phyloP scores from a whole-genome alignment of 176 grass and related monocot species.

The Oryza meyeriana region DNA sequence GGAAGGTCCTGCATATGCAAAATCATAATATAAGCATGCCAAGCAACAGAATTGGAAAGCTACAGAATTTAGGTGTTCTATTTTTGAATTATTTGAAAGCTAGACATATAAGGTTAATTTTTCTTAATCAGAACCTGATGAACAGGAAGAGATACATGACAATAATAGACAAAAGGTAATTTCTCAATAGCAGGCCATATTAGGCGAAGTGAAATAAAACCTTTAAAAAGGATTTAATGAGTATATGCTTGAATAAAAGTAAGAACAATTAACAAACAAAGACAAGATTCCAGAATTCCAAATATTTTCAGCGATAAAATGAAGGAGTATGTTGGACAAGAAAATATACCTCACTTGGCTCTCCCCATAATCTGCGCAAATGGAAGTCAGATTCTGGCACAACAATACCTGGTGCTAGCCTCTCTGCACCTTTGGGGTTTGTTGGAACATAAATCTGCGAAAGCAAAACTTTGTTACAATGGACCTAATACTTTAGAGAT shows the following conservation, averaged over 20 bases:
- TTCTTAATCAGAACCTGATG: not conserved
- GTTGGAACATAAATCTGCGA: conserved; percentile 55
- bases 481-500: conserved; percentile 18
- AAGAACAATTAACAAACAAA: not conserved
- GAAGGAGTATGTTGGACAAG: not conserved
- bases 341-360: conserved; percentile 57
- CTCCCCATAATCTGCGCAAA: conserved; percentile 71
- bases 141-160: not conserved
- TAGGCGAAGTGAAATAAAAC: not conserved
- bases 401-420: conserved; percentile 55
- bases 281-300: not conserved
- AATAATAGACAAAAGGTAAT: not conserved
- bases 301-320: not conserved
- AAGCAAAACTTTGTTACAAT: conserved; percentile 11
- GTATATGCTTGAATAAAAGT: not conserved
- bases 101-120: not conserved
- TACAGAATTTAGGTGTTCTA: not conserved
- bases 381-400: conserved; percentile 67
- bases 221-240: conserved; percentile 11
- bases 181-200: not conserved
- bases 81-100: conserved; percentile 9
- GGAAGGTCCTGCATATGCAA: conserved; percentile 69
- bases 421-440: conserved; percentile 71
- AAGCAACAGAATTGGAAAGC: not conserved
- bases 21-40: conserved; percentile 28